Percentiles rank a stretch among this genome's conserved stretches.
These are phyloP conservation scores for Tetracentron sinense DNA, from an alignment of 164 flowering plant species.

Conservation along the genomic window DNA sequence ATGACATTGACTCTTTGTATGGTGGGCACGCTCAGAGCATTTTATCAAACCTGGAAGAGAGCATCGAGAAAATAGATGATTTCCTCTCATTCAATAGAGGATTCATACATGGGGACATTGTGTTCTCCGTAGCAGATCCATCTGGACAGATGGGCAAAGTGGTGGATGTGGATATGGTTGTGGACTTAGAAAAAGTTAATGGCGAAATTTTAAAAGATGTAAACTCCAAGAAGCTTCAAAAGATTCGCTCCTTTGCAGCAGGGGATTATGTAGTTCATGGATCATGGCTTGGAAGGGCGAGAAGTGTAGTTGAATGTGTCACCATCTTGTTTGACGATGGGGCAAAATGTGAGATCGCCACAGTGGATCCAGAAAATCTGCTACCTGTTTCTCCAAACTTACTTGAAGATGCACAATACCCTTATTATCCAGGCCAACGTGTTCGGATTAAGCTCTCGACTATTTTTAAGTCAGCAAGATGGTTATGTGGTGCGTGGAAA, in stretches of 20 bases:
- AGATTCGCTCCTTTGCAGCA: constrained; percentile 51
- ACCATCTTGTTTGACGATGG: constrained; percentile 81
- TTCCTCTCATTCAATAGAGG: constrained; percentile 78
- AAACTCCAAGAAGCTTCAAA: constrained; percentile 50
- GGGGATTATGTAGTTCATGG: constrained; percentile 75
- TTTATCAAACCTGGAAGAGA: constrained; percentile 76
- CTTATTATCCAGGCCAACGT: constrained; percentile 86
- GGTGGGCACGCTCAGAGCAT: constrained; percentile 69
- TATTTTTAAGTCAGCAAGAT: constrained; percentile 41
- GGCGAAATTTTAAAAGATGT: constrained; percentile 50
- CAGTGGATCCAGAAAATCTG: constrained; percentile 43
- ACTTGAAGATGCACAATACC: constrained; percentile 68
- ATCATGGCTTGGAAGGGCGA: constrained; percentile 82
- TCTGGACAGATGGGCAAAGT: constrained; percentile 82
- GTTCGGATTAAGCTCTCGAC: constrained; percentile 38
- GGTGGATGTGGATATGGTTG: constrained; percentile 51
- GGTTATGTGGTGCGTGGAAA: constrained; percentile 71
- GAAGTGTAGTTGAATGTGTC: constrained; percentile 55
- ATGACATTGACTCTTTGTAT: constrained; percentile 53
- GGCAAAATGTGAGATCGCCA: constrained; percentile 49
- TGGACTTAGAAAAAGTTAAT: constrained; percentile 62
- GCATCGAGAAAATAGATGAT: constrained; percentile 86
- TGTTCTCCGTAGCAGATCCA: constrained; percentile 54
- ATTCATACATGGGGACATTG: constrained; percentile 68
- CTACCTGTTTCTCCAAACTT: constrained; percentile 47